Conservation (phyloP, 306 rosid genomes). For the Castanea mollissima region DNA sequence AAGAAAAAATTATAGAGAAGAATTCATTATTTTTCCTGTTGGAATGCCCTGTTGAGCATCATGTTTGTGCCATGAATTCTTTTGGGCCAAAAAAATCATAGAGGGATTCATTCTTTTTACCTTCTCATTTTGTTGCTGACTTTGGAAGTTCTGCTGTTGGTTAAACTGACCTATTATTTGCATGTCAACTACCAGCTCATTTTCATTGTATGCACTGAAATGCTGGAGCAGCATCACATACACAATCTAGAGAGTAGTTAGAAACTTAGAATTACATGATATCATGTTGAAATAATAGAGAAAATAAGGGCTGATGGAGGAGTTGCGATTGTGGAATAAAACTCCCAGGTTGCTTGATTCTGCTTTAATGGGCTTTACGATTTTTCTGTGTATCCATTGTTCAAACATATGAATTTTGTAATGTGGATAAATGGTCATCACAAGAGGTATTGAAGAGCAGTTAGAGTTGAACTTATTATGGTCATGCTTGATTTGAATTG, state of each 20-base stretch:
- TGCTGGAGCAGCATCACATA: no score
- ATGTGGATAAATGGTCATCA: background rate
- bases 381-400: background rate
- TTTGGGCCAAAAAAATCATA: background rate
- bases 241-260: no score
- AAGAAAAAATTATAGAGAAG: no score
- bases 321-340: constrained; percentile 2
- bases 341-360: background rate
- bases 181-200: no score
- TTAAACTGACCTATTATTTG: background rate
- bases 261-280: no score
- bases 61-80: no score
- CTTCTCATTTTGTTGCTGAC: no score
- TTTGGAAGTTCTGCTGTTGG: background rate
- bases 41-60: no score
- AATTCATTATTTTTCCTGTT: no score
- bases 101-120: no score
- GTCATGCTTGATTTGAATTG: background rate
- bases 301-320: constrained; percentile 1
- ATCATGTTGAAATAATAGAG: background rate
- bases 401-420: background rate
- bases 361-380: background rate
- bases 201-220: no score
- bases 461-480: background rate
- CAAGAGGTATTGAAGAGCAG: background rate